Evolutionary conservation across 768 basidiomycete species (phyloP).

Genomic region (Boletellus ananas): DNA sequence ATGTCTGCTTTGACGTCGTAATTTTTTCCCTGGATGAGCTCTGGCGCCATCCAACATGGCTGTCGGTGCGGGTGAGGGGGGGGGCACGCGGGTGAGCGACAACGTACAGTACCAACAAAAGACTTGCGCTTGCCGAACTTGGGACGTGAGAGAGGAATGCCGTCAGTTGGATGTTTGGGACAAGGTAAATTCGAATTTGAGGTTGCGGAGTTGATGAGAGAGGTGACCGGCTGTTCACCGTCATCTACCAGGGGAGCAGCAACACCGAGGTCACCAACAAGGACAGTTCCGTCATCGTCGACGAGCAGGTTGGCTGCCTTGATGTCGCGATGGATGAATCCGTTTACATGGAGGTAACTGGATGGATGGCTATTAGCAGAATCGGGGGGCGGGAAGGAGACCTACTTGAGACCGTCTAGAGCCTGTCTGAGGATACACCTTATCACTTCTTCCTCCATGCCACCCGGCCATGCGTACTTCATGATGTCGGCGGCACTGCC

Average conservation of each 20-base stretch:
- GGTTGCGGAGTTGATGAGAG: slow-evolving; percentile 14
- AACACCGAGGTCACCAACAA: slow-evolving; percentile 90
- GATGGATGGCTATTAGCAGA: slow-evolving; percentile 6
- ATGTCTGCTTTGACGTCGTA: slow-evolving; percentile 91
- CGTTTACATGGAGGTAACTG: slow-evolving; percentile 85
- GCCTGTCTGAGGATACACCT: slow-evolving; percentile 83
- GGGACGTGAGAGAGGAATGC: slow-evolving; percentile 31
- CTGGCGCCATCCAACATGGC: slow-evolving; percentile 98
- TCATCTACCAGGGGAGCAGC: slow-evolving; percentile 81
- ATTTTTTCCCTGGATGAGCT: slow-evolving; percentile 77
- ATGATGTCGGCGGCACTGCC: slow-evolving; percentile 85
- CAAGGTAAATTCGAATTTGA: slow-evolving; percentile 32
- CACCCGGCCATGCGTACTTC: slow-evolving; percentile 81
- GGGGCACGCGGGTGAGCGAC: not conserved
- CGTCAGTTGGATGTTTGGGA: not conserved
- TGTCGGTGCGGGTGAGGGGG: slow-evolving; percentile 21
- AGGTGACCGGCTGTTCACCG: slow-evolving; percentile 36
- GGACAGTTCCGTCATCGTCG: slow-evolving; percentile 85
- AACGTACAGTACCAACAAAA: slow-evolving; percentile 84
- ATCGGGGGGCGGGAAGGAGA: slow-evolving; percentile 5
- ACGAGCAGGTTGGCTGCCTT: slow-evolving; percentile 94
- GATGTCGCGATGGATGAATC: slow-evolving; percentile 89
- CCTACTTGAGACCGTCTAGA: slow-evolving; percentile 81
- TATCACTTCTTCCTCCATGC: slow-evolving; percentile 87
- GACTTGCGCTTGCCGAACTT: slow-evolving; percentile 77